Conservation (phyloP, 768 basidiomycete species). For the Rhodosporidiobolus odoratus region DNA sequence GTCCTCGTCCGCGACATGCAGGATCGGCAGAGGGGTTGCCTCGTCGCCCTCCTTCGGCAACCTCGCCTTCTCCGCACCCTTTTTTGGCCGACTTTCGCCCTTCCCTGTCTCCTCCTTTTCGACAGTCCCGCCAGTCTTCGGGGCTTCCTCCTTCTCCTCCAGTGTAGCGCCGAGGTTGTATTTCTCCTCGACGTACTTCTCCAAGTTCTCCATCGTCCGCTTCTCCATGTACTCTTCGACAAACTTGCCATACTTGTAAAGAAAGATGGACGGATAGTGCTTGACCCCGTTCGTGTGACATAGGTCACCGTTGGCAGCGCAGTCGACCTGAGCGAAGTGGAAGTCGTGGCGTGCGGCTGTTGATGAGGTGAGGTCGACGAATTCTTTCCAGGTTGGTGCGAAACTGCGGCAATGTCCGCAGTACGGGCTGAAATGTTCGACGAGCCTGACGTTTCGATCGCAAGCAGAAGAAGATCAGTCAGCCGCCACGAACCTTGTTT, state of each 20-base stretch:
- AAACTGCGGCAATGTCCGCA: conserved; percentile 38
- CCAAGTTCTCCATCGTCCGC: conserved; percentile 26
- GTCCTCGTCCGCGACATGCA: conserved; percentile 9
- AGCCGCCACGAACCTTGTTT: no score
- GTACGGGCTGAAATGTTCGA: conserved; percentile 32
- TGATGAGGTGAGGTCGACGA: conserved; percentile 25
- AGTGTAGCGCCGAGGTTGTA: background rate
- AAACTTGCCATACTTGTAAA: conserved; percentile 31
- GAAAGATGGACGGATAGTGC: conserved; percentile 41
- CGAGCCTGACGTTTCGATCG: background rate
- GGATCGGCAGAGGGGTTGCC: background rate
- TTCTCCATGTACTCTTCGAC: conserved; percentile 23
- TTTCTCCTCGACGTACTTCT: conserved; percentile 29
- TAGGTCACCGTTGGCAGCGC: conserved; percentile 40
- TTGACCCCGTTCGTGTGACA: conserved; percentile 39
- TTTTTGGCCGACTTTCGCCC: background rate
- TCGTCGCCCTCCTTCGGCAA: conserved; percentile 11
- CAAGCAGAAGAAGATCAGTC: no score
- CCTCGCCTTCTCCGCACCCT: conserved; percentile 16
- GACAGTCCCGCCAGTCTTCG: conserved; percentile 3
- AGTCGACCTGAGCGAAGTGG: conserved; percentile 42
- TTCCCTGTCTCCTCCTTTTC: background rate
- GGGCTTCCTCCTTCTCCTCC: background rate
- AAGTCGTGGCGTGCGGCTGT: conserved; percentile 27
- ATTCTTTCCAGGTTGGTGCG: conserved; percentile 40